phyloP scores from a whole-genome alignment of 805 yeast species.

The Ogataea populi-albae region DNA sequence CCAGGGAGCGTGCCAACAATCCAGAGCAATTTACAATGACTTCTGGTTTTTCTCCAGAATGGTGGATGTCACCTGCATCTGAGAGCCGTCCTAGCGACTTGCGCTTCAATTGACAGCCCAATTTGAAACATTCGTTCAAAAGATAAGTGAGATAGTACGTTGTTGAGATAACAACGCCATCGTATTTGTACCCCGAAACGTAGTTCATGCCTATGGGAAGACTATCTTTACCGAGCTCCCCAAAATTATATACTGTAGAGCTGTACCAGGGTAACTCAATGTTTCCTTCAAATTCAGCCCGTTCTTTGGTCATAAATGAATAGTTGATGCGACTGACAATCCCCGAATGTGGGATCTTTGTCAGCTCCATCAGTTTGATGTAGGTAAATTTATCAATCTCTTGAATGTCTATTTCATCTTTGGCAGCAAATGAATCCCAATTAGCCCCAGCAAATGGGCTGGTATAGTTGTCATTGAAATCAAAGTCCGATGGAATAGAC shows the following conservation, averaged over 20 bases:
- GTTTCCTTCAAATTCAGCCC: too few species aligned
- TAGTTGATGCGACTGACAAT: constrained; percentile 30
- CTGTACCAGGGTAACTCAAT: constrained; percentile 65
- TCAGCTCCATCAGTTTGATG: constrained; percentile 42
- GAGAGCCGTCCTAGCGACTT: constrained; percentile 40
- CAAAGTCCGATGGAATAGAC: constrained; percentile 56
- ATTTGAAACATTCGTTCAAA: constrained; percentile 39
- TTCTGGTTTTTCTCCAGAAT: constrained; percentile 40
- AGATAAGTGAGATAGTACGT: constrained; percentile 29
- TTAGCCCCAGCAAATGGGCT: constrained; percentile 75
- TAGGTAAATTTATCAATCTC: constrained; percentile 51
- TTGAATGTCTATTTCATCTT: constrained; percentile 34
- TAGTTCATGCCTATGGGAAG: constrained; percentile 33
- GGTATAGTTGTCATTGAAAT: constrained; percentile 45
- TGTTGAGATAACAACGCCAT: constrained; percentile 32
- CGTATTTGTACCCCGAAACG: constrained; percentile 48
- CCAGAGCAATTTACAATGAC: constrained; percentile 61
- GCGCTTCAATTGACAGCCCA: constrained; percentile 44
- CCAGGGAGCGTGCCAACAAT: constrained; percentile 42
- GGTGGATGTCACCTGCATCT: constrained; percentile 49
- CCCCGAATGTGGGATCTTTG: constrained; percentile 51
- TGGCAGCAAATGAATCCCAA: constrained; percentile 59
- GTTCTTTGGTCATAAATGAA: constrained; percentile 20
- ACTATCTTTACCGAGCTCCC: constrained; percentile 34
- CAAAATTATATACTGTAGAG: constrained; percentile 40